A percentile compares a stretch with the other conserved stretches of the same genome.
Evolutionary conservation across 1,284 basidiomycete species (phyloP).

Genomic region (Cerrena zonata): DNA sequence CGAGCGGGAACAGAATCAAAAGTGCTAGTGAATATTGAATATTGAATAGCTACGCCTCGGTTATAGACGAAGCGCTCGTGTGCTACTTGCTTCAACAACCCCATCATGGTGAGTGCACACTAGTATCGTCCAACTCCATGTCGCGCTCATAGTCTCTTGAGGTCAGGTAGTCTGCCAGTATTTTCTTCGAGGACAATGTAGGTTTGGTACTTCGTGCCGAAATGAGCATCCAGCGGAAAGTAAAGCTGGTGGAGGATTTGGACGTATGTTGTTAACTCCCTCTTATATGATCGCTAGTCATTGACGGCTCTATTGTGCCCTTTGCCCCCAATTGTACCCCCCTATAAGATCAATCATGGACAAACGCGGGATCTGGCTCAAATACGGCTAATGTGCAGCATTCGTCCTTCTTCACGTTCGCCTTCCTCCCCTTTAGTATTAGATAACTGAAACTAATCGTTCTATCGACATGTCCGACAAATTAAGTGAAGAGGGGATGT

Average conservation of each 20-base stretch:
- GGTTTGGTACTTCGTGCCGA: slow-evolving; percentile 62
- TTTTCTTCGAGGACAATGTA: slow-evolving; percentile 63
- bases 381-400: slow-evolving; percentile 15
- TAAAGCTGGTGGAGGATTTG: slow-evolving; percentile 28
- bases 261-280: slow-evolving; percentile 26
- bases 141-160: neutral
- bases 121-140: neutral
- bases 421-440: slow-evolving; percentile 12
- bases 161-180: slow-evolving; percentile 52
- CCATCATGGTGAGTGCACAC: neutral
- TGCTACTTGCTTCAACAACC: neutral
- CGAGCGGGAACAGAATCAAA: too few species aligned
- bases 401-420: slow-evolving; percentile 39
- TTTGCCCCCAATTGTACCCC: too few species aligned
- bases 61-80: neutral
- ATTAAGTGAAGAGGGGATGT: slow-evolving; percentile 54
- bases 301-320: too few species aligned
- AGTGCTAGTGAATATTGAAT: too few species aligned
- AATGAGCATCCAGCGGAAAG: slow-evolving; percentile 56
- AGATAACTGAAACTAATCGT: slow-evolving; percentile 12
- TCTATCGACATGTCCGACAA: slow-evolving; percentile 10
- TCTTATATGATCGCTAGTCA: slow-evolving; percentile 18
- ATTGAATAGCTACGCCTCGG: too few species aligned
- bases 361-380: slow-evolving; percentile 17
- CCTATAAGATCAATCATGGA: slow-evolving; percentile 48